Evolutionary conservation across 495 filamentous ascomycete genomes (phyloP), one percentile per base, ranked within the genome.

Genomic region (Pyrenula aspistea): DNA sequence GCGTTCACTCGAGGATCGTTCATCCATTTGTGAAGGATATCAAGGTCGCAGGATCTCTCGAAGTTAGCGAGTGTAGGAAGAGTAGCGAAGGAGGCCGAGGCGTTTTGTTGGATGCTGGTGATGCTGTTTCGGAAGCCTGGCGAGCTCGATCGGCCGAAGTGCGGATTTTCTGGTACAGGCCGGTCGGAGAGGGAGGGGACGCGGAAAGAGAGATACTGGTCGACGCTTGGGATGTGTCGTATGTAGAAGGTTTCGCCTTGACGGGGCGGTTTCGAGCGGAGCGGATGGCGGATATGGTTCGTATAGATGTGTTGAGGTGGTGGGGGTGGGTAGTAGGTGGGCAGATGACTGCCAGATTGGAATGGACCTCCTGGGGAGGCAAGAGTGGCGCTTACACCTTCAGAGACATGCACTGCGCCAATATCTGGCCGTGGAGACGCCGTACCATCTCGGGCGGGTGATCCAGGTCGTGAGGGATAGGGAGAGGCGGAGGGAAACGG

Each of bases 181-280:
- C 15, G 64, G 60, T 1, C 22, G 49, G 56, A 57, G 23, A 79
- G 59, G 56, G 65, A 73, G 2, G 89, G 89, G 1, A 90, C 80
- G 25, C 93, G 85, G 70, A 97, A 94, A 12, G 89, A 89, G 22
- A 98, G 79, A 59, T 89, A 95, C 65, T 96, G 89, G 24, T 79
- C 78, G 0, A 94, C 73, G 20, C 84, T 89, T 1, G 88, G 88
- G 19, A 97, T 73, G 67, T 86, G 95, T 53, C 93, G 87, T 1
- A 83, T 83, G 69, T 98, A 98, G 64, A 98, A 89, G 12, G 86
- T 82, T 63, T 93, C 88, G 10, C 87, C 87, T 77, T 93, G 89
- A 19, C 85, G 84, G 1, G 89, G 88, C 0, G 93, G 92, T 61
- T 95, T 95, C 36, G 89, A 87, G 0, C 93, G 83, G 23, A 96